Percentiles rank a stretch among this genome's conserved stretches.
Conservation (phyloP, 1,139 yeast genomes). For the Yamadazyma diddensiae region DNA sequence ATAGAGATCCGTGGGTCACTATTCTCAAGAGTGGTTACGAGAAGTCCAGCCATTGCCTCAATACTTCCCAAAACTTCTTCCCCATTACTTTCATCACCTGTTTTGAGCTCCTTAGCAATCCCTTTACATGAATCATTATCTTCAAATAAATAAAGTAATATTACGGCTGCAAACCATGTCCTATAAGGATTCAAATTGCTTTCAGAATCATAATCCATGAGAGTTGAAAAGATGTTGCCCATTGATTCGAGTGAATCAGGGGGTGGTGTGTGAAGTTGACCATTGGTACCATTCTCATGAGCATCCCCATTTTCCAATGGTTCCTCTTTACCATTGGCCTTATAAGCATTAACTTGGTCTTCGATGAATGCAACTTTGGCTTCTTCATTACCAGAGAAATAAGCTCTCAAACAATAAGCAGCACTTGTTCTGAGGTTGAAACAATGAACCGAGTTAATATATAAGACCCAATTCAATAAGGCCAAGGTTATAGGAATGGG, state of each 20-base stretch:
- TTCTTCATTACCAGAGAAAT: slow-evolving; percentile 62
- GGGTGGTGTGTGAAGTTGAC: background rate
- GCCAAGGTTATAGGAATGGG: slow-evolving; percentile 70
- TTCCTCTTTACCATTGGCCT: slow-evolving; percentile 1
- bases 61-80: slow-evolving; percentile 75
- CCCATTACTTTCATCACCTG: slow-evolving; percentile 65
- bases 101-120: slow-evolving; percentile 50
- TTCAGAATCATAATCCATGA: slow-evolving; percentile 79
- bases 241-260: slow-evolving; percentile 14
- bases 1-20: slow-evolving; percentile 75
- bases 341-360: slow-evolving; percentile 57
- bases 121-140: slow-evolving; percentile 53
- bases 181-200: slow-evolving; percentile 79
- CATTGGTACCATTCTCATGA: background rate
- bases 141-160: slow-evolving; percentile 62
- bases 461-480: slow-evolving; percentile 76
- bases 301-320: background rate
- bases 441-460: slow-evolving; percentile 74
- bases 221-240: slow-evolving; percentile 60
- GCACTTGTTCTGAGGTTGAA: slow-evolving; percentile 82
- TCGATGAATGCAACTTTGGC: slow-evolving; percentile 60
- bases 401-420: slow-evolving; percentile 61
- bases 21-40: slow-evolving; percentile 61
- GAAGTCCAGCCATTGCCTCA: slow-evolving; percentile 75
- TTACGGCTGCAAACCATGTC: slow-evolving; percentile 78